These are phyloP conservation scores for Lizanozyma gosingica DNA, from an alignment of 1,139 yeast genomes.

Conservation along the genomic window DNA sequence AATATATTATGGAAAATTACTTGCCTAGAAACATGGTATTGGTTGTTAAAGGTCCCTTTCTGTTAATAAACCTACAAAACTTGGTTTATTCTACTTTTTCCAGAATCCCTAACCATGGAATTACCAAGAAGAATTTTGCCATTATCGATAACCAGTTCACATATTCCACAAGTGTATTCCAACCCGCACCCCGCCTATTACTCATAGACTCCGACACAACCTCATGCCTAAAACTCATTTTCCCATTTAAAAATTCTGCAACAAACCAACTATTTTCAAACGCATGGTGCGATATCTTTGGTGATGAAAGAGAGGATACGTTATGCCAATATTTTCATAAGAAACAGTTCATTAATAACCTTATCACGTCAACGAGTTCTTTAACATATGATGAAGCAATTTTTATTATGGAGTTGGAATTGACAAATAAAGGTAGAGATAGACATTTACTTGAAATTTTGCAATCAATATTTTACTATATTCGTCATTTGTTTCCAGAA, in stretches of 20 bases:
- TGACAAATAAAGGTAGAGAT: constrained; percentile 34
- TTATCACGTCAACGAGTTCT: constrained; percentile 30
- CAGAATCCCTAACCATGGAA: constrained; percentile 10
- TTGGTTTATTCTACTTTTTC: constrained; percentile 36
- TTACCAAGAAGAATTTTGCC: constrained; percentile 4
- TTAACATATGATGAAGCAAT: constrained; percentile 23
- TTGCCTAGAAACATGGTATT: constrained; percentile 38
- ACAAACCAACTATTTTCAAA: constrained; percentile 18
- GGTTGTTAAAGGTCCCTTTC: constrained; percentile 57
- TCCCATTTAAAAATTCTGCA: constrained; percentile 20
- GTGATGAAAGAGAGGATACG: constrained; percentile 51
- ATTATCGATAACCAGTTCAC: neutral
- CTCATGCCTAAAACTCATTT: constrained; percentile 24
- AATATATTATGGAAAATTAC: constrained; percentile 23
- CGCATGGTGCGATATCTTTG: constrained; percentile 50
- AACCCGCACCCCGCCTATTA: constrained; percentile 1
- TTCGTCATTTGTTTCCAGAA: constrained; percentile 12
- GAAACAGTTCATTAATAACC: constrained; percentile 19
- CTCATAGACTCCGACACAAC: constrained; percentile 2
- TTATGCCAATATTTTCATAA: constrained; percentile 22
- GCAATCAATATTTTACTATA: constrained; percentile 15
- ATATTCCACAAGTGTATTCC: constrained; percentile 7
- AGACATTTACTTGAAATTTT: constrained; percentile 20
- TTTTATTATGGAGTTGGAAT: constrained; percentile 35
- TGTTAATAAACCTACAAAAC: constrained; percentile 47